These are phyloP conservation scores for Amanita polypyramis DNA, from an alignment of 768 basidiomycete genomes.

Conservation along the genomic window DNA sequence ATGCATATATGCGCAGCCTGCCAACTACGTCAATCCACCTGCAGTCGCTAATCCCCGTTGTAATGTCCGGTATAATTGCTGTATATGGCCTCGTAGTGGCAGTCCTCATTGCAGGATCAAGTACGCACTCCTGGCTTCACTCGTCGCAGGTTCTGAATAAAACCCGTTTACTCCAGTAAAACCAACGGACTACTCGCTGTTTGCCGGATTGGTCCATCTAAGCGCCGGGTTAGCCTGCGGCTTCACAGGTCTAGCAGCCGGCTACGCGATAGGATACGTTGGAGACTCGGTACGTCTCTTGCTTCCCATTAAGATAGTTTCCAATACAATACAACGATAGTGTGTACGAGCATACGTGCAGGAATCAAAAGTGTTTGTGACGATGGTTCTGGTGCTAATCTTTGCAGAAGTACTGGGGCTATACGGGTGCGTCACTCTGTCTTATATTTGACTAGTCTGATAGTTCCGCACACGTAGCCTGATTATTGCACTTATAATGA, in stretches of 20 bases:
- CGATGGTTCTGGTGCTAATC: constrained; percentile 94
- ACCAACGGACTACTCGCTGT: constrained; percentile 63
- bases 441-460: neutral
- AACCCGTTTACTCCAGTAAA: constrained; percentile 35
- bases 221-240: constrained; percentile 90
- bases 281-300: constrained; percentile 73
- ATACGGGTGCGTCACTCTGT: constrained; percentile 50
- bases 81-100: constrained; percentile 96
- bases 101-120: constrained; percentile 73
- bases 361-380: constrained; percentile 85
- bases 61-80: constrained; percentile 98
- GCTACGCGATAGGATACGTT: constrained; percentile 89
- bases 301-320: neutral
- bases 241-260: constrained; percentile 83
- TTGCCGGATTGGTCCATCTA: constrained; percentile 85
- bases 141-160: constrained; percentile 6
- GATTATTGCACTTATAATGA: constrained; percentile 89
- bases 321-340: constrained; percentile 25
- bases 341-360: constrained; percentile 88
- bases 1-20: neutral
- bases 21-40: neutral
- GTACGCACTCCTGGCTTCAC: constrained; percentile 18
- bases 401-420: constrained; percentile 87
- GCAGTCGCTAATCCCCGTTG: constrained; percentile 90
- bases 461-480: constrained; percentile 28